Conservation (phyloP, 371 early-diverging fungal genomes). For the Mortierella polycephala region DNA sequence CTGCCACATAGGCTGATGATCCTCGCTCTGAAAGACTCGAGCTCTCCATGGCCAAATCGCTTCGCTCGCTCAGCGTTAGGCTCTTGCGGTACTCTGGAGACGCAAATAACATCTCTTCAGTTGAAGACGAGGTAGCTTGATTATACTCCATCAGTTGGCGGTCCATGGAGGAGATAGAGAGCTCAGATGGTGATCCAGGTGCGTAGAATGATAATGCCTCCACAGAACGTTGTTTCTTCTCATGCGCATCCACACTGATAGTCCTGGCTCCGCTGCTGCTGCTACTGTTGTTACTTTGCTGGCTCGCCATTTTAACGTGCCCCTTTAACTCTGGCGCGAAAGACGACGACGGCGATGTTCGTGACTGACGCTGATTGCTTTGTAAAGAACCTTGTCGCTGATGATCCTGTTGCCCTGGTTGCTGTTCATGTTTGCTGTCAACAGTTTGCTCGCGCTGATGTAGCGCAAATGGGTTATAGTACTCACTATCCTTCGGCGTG, state of each 20-base stretch:
- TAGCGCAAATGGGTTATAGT: conserved; percentile 1
- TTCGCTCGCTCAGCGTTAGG: conserved; percentile 27
- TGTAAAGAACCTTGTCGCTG: no score
- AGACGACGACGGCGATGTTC: neutral
- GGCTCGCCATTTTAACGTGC: conserved; percentile 17
- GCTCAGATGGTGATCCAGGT: neutral
- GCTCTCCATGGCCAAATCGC: conserved; percentile 20
- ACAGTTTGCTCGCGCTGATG: neutral
- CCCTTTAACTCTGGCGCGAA: neutral
- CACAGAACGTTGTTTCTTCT: neutral
- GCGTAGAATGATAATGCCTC: no score
- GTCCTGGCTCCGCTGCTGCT: conserved; percentile 22
- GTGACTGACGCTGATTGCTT: neutral
- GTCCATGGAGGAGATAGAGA: neutral
- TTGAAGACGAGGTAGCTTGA: neutral
- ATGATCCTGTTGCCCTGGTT: neutral
- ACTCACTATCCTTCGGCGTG: conserved; percentile 10
- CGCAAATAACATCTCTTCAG: conserved; percentile 35
- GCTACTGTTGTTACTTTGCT: neutral
- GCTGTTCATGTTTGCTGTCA: neutral
- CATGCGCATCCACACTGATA: neutral
- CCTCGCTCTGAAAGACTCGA: conserved; percentile 18
- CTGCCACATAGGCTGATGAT: conserved; percentile 6
- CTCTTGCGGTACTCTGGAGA: conserved; percentile 47
- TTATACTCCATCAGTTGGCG: conserved; percentile 1